Base-by-base conservation (phyloP, 768 basidiomycete species). In the Podaxis sp. region DNA sequence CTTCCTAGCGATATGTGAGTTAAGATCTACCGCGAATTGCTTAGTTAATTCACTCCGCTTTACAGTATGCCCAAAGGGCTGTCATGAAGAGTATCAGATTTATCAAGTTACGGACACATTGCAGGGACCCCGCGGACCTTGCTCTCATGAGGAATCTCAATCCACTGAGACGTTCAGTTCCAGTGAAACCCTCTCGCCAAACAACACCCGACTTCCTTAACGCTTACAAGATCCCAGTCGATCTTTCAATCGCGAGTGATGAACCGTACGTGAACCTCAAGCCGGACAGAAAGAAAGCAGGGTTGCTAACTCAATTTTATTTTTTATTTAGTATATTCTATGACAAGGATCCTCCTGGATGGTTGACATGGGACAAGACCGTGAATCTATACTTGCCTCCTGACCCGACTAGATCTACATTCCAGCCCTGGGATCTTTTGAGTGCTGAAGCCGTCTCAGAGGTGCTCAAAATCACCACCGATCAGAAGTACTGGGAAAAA, bases 31-130 rank as follows among this genome's bases (percentile, higher is more conserved):
- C 36, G 25, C 22, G 40, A 29, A 24, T 41, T 12, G 24, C 40
- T 12, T 33, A 51, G 57, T 36, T 15, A 40, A 17, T 43, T 66
- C 38, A 67, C 25, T 27, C 46, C 54, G 4, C 13, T 52, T 47
- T 38, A 12, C 50, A 90, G 88, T 89, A 89, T 76, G 81, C 86
- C 2, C 86, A 88, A 70, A 82, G 90, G 64, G 90, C 88, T 1
- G 74, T 91, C 12, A 90, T 92, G 80, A 94, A 94, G 71, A 81
- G 84, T 29, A 77, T 89, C 6, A 85, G 90, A 58, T 86, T 87
- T 71, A 80, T 95, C 75, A 95, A 94, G 74, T 69, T 96, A n/a
- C 83, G 93, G 49, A 90, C 93, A 1, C 83, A 86, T 54, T 86
- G 85, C 63, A 74, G 70, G 0, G 77, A 78, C 12, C 79, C 84